These are phyloP conservation scores for Dimargaris xerosporica DNA, from an alignment of 192 early-diverging fungal genomes.

Conservation along the genomic window DNA sequence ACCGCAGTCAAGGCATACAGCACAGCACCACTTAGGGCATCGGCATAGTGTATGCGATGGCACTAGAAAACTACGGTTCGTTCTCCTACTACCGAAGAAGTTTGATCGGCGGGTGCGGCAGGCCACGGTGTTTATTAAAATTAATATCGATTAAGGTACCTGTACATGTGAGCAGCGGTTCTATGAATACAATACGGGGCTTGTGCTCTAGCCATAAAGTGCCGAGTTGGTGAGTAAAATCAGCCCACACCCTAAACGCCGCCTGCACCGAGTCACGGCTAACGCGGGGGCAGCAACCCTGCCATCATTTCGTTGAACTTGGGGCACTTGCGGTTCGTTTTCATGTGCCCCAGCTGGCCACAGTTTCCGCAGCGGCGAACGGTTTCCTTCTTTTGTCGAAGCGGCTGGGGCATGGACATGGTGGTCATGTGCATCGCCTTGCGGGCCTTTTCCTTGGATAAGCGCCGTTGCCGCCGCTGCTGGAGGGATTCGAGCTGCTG, in stretches of 20 bases:
- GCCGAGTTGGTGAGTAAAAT: neutral
- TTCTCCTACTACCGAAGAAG: no score
- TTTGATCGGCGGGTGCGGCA: no score
- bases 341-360: constrained; percentile 71
- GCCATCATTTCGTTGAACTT: constrained; percentile 30
- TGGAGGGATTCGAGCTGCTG: constrained; percentile 45
- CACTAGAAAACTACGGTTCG: no score
- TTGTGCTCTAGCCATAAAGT: no score
- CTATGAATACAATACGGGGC: no score
- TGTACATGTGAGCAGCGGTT: no score
- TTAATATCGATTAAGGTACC: no score
- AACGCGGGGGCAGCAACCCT: neutral
- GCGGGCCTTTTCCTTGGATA: constrained; percentile 14
- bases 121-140: no score
- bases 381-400: constrained; percentile 47
- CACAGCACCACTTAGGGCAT: neutral
- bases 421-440: constrained; percentile 32
- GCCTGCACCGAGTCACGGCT: neutral
- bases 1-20: neutral
- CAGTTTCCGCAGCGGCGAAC: constrained; percentile 64
- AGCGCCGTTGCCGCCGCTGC: constrained; percentile 44
- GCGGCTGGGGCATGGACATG: constrained; percentile 30
- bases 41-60: no score
- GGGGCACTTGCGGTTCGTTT: constrained; percentile 69
- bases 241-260: neutral